These are phyloP conservation scores for Colletotrichum brevisporum DNA, from an alignment of 2,329 filamentous ascomycete genomes.

Conservation along the genomic window DNA sequence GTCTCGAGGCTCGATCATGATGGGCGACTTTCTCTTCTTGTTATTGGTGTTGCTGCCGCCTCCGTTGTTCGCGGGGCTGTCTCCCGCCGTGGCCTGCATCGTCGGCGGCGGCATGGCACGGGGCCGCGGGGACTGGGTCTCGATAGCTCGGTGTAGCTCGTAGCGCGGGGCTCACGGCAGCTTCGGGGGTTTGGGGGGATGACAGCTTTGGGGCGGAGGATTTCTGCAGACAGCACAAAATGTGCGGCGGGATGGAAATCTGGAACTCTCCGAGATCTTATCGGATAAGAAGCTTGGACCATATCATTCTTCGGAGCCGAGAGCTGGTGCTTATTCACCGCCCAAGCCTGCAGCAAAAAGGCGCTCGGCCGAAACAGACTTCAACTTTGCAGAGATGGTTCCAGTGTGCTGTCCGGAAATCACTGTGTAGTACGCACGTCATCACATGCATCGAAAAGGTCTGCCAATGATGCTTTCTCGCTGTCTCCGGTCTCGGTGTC, in stretches of 20 bases:
- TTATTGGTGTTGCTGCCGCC: slow-evolving; percentile 7
- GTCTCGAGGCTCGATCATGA: slow-evolving; percentile 20
- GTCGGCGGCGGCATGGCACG: slow-evolving; percentile 10
- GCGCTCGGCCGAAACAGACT: too few relatives aligned
- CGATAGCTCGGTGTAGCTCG: slow-evolving; percentile 2
- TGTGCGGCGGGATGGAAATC: slow-evolving; percentile 8
- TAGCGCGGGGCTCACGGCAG: background rate
- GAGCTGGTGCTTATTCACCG: background rate
- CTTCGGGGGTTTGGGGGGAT: background rate
- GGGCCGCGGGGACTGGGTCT: background rate
- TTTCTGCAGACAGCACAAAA: slow-evolving; percentile 8
- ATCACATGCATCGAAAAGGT: too few relatives aligned
- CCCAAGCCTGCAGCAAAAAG: too few relatives aligned
- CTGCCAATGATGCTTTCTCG: background rate
- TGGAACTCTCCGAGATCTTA: slow-evolving; percentile 28
- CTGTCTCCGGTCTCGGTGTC: background rate
- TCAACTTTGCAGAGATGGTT: too few relatives aligned
- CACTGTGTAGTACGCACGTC: too few relatives aligned
- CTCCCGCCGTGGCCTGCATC: slow-evolving; percentile 23
- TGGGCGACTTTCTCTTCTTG: slow-evolving; percentile 35
- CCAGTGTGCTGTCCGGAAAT: too few relatives aligned
- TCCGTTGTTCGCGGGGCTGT: background rate
- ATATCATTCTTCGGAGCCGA: slow-evolving; percentile 25
- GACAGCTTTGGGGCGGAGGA: background rate
- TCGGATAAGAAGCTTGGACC: slow-evolving; percentile 37